phyloP scores from a whole-genome alignment of 2,329 filamentous ascomycete genomes.

The Hymenoscyphus albidus region DNA sequence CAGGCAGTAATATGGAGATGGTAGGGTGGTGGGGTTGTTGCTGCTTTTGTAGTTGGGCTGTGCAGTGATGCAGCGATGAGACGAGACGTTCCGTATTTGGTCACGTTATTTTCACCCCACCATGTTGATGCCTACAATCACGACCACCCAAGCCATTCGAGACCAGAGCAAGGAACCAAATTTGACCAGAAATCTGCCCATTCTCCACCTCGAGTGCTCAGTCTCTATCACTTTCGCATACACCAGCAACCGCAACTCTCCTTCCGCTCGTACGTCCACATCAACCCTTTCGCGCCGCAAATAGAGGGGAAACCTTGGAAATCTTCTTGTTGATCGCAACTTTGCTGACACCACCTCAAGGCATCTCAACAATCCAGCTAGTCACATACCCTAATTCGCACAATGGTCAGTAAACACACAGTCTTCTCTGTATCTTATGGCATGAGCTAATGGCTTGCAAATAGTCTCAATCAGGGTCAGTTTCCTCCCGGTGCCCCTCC shows the following conservation, averaged over 20 bases:
- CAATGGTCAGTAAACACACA: conserved; percentile 18
- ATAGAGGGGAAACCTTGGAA: conserved; percentile 7
- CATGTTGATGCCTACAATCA: neutral
- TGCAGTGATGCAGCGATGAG: neutral
- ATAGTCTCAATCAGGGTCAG: conserved; percentile 67
- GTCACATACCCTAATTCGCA: conserved; percentile 18
- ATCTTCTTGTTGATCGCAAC: conserved; percentile 11
- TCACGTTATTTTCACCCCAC: too few relatives aligned
- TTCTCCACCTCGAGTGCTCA: neutral
- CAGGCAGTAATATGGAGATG: neutral
- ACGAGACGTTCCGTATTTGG: neutral
- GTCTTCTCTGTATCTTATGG: neutral
- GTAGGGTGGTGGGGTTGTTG: neutral
- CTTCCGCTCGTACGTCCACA: neutral
- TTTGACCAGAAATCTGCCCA: neutral
- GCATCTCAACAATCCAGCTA: conserved; percentile 18
- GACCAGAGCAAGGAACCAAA: neutral
- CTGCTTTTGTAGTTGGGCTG: neutral
- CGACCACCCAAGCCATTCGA: neutral
- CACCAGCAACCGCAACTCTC: neutral
- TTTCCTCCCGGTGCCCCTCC: conserved; percentile 28
- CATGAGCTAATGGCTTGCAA: conserved; percentile 20
- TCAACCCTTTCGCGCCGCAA: neutral
- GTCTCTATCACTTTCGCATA: neutral
- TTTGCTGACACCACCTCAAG: conserved; percentile 23